Conservation (phyloP, 352 stramenopile genomes). For the Aphanomyces stellatus region DNA sequence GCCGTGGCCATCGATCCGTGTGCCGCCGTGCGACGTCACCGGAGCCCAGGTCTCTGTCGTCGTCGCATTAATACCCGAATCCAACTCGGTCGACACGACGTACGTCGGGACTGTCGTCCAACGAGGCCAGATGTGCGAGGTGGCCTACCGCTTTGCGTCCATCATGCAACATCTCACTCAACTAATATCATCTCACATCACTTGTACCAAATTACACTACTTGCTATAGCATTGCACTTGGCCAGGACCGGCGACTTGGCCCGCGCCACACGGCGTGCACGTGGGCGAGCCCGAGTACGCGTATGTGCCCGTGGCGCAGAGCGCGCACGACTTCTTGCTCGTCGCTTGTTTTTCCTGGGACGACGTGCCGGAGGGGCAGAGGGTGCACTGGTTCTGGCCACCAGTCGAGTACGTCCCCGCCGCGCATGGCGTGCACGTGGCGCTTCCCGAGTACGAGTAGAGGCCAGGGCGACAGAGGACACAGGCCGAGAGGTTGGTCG, state of each 20-base stretch:
- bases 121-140: no score
- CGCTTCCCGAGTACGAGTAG: not conserved
- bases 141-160: no score
- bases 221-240: not conserved
- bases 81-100: no score
- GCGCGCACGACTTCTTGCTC: not conserved
- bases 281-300: not conserved
- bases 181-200: no score
- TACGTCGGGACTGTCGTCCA: no score
- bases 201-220: no score
- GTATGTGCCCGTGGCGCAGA: not conserved
- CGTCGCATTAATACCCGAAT: no score
- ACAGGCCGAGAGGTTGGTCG: not conserved
- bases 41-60: no score
- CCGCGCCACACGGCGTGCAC: not conserved
- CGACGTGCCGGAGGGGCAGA: not conserved
- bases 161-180: no score
- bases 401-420: not conserved
- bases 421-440: not conserved
- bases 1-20: no score
- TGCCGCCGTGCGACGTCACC: no score
- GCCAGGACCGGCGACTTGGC: not conserved
- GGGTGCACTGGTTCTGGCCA: not conserved
- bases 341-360: not conserved
- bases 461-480: not conserved